Conservation (phyloP, 768 basidiomycete species). For the Sarcodon sp. region DNA sequence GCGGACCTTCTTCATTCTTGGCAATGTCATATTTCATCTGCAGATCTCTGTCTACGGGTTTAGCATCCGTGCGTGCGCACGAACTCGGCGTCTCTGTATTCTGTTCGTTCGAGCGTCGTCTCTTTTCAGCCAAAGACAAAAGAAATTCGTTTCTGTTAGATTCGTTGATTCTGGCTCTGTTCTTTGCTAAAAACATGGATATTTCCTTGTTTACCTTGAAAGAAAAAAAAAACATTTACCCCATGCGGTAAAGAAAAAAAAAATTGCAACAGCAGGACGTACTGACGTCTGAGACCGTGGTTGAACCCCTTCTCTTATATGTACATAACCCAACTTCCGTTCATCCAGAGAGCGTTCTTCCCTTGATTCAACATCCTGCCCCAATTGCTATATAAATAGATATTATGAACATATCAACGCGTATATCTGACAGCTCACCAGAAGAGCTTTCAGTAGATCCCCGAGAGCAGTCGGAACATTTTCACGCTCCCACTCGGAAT, state of each 20-base stretch:
- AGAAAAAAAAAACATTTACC: not conserved
- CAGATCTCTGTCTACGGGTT: constrained; percentile 52
- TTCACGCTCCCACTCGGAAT: constrained; percentile 46
- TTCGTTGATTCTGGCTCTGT: constrained; percentile 57
- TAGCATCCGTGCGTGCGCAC: constrained; percentile 68
- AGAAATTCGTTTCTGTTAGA: constrained; percentile 74
- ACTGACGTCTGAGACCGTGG: constrained; percentile 50
- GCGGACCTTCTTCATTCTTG: constrained; percentile 71
- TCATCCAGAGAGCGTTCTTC: constrained; percentile 37
- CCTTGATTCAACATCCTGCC: not conserved
- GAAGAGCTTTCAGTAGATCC: constrained; percentile 34
- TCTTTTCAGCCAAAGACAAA: constrained; percentile 41
- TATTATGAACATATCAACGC: not conserved
- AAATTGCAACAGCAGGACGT: constrained; percentile 13
- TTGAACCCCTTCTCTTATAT: constrained; percentile 28
- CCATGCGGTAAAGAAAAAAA: not conserved
- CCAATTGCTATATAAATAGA: not conserved
- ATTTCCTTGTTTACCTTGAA: constrained; percentile 52
- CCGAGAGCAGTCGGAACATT: constrained; percentile 43
- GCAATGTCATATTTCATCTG: constrained; percentile 85
- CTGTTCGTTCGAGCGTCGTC: constrained; percentile 21
- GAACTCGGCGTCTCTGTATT: constrained; percentile 24
- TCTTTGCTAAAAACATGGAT: constrained; percentile 57
- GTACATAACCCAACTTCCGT: constrained; percentile 53
- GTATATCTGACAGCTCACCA: constrained; percentile 22